Base-by-base conservation (phyloP, 2,329 filamentous ascomycete genomes). In the Botrytis galanthina region DNA sequence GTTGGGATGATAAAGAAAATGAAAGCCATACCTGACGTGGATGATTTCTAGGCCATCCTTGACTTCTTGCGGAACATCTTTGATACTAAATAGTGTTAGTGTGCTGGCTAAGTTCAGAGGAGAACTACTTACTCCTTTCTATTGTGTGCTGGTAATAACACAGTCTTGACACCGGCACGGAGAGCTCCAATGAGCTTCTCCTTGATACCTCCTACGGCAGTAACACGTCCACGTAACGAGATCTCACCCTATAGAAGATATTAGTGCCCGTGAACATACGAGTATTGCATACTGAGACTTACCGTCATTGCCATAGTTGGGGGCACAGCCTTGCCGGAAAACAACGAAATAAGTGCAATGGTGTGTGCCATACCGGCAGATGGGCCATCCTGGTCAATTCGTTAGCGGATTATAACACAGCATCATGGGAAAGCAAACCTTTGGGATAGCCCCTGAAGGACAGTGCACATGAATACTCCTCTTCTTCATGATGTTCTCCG, bases 181-280 rank as follows among this genome's bases (percentile, higher is more conserved):
- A 97, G 86, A 14, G 96, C 96, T 35, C 96, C 96, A 80, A 99
- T 98, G 71, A 98, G 87, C 83, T 99, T 99, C 88, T 99, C 95
- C 84, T 98, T 98, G 84, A 99, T 98, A 29, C 96, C 96, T 71
- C 96, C 96, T 51, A 99, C 96, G 39, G 95, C 94, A 83, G 96
- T 93, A 73, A 99, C 92, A 76, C 94, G 90, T 35, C 96, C 96
- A 60, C 96, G 89, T 39, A 99, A 89, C 73, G 92, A 94, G 75
- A 91, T 90, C 80, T 91, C 90, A 76, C 89, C 89, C 76, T 78
- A 64, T 54, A 51, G 35, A 70, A 44, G 12, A 64, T 70, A 63
- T 79, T 74, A 79, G 77, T 77, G 73, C 73, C 57, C 71, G 57
- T 39, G 51, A 59, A 68, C 62, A 44, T 44, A 66, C 44, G 57